These are phyloP conservation scores for Torulaspora quercuum DNA, from an alignment of 805 yeast genomes.

Conservation along the genomic window DNA sequence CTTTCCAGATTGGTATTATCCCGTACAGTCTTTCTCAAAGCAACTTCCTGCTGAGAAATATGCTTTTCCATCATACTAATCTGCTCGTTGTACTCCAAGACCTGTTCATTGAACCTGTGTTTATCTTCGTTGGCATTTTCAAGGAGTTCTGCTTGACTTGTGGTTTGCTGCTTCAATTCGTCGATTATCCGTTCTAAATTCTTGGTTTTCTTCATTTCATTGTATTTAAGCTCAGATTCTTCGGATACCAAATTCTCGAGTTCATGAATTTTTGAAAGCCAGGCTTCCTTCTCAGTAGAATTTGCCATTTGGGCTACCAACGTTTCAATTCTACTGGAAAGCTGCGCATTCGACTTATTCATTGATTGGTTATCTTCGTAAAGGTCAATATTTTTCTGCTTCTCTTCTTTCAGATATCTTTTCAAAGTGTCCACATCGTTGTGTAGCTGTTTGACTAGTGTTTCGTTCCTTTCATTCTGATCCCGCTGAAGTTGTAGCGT, in stretches of 20 bases:
- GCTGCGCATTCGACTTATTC: slow-evolving; percentile 51
- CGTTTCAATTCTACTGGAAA: slow-evolving; percentile 44
- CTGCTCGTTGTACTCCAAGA: slow-evolving; percentile 45
- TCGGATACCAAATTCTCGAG: slow-evolving; percentile 50
- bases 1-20: slow-evolving; percentile 56
- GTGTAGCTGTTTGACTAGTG: slow-evolving; percentile 39
- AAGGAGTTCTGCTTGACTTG: slow-evolving; percentile 49
- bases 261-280: slow-evolving; percentile 54
- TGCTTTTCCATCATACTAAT: slow-evolving; percentile 43
- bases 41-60: slow-evolving; percentile 44
- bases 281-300: slow-evolving; percentile 51
- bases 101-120: slow-evolving; percentile 50
- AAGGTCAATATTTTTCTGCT: slow-evolving; percentile 53
- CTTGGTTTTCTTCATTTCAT: slow-evolving; percentile 49
- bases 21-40: slow-evolving; percentile 49
- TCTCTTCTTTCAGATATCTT: slow-evolving; percentile 39
- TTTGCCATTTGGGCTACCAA: slow-evolving; percentile 49
- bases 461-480: slow-evolving; percentile 33
- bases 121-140: slow-evolving; percentile 58
- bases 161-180: slow-evolving; percentile 50
- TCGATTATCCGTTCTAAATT: slow-evolving; percentile 51
- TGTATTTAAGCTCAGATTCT: slow-evolving; percentile 47
- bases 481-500: slow-evolving; percentile 32
- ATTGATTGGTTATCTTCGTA: slow-evolving; percentile 66
- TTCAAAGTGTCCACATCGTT: slow-evolving; percentile 34